These are phyloP conservation scores for Amorphotheca resinae DNA, from an alignment of 495 filamentous ascomycete genomes.

Conservation along the genomic window DNA sequence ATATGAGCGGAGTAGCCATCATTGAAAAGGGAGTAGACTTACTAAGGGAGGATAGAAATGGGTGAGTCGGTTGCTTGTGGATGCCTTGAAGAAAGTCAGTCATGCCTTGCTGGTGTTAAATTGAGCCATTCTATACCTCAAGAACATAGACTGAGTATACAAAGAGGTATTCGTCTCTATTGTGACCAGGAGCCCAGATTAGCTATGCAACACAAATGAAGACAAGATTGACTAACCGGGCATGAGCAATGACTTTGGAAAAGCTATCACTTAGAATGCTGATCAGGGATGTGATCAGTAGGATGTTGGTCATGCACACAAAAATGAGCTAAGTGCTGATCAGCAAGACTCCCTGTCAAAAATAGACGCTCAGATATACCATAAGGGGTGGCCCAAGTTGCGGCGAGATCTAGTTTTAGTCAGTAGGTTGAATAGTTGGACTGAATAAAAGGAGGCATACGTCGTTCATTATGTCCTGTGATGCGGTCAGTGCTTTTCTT, in stretches of 20 bases:
- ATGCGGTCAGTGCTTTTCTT: constrained; percentile 6
- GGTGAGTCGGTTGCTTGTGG: constrained; percentile 64
- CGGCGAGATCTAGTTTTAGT: constrained; percentile 29
- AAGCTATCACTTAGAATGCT: constrained; percentile 86
- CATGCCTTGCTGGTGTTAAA: neutral
- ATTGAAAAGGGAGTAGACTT: constrained; percentile 14
- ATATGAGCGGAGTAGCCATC: constrained; percentile 3
- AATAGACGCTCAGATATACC: constrained; percentile 25
- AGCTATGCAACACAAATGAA: too few species aligned
- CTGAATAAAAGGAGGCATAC: constrained; percentile 31
- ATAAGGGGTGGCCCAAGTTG: constrained; percentile 54
- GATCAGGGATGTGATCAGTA: constrained; percentile 84
- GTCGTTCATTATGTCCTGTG: constrained; percentile 26
- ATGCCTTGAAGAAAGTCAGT: constrained; percentile 34
- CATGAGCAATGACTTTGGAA: constrained; percentile 58
- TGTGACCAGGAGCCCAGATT: too few species aligned
- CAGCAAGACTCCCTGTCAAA: neutral
- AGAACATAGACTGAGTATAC: constrained; percentile 66
- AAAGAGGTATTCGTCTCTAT: constrained; percentile 79
- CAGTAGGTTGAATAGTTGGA: constrained; percentile 24
- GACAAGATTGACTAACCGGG: constrained; percentile 10
- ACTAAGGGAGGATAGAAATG: constrained; percentile 52
- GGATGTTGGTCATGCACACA: constrained; percentile 74
- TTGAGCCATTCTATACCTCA: constrained; percentile 28
- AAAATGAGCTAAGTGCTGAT: constrained; percentile 40